Evolutionary conservation across 2,329 filamentous ascomycete species (phyloP).

Genomic region (Sporothrix dimorphospora): DNA sequence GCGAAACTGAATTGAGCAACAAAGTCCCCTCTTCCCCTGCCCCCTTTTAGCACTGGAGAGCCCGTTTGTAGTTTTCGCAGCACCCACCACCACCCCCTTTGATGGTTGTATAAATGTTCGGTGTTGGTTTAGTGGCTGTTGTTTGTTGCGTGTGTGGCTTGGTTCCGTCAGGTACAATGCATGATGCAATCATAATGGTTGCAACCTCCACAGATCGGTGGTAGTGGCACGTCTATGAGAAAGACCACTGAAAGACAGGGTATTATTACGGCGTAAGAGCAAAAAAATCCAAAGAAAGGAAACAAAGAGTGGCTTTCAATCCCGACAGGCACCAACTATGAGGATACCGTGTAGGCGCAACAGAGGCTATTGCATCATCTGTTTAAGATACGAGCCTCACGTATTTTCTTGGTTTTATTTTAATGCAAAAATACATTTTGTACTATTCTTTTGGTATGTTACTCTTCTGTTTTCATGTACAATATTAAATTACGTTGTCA

Average conservation of each 20-base stretch:
- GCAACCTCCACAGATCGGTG: background rate
- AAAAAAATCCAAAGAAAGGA: background rate
- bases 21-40: too few species aligned
- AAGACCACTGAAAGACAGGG: background rate
- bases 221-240: background rate
- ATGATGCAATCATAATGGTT: constrained; percentile 8
- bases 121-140: background rate
- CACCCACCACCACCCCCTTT: constrained; percentile 3
- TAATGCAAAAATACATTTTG: background rate
- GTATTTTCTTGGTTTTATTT: background rate
- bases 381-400: background rate
- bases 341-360: background rate
- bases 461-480: background rate
- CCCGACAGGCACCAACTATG: background rate
- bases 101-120: constrained; percentile 9
- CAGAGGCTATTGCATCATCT: background rate
- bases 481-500: background rate
- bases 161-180: constrained; percentile 21
- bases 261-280: background rate
- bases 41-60: background rate
- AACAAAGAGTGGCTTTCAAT: background rate
- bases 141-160: constrained; percentile 17
- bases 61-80: background rate
- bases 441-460: background rate
- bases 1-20: constrained; percentile 3